Percentiles rank a stretch among this genome's conserved stretches.
Evolutionary conservation across 2,329 filamentous ascomycete genomes (phyloP).

Genomic region (Pestalotiopsis sp.): DNA sequence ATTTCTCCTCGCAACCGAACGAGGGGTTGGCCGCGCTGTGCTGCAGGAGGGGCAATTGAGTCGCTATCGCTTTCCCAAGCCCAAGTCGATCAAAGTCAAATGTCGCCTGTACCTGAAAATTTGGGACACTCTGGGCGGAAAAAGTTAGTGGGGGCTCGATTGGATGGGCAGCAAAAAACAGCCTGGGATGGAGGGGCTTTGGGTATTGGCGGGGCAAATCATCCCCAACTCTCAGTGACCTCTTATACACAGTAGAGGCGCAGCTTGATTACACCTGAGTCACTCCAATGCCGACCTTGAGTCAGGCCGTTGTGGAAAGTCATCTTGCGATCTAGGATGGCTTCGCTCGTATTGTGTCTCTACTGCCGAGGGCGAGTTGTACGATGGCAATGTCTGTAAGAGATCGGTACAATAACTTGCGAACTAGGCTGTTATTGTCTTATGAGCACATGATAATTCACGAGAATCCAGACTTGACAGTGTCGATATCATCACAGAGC

Average conservation of each 20-base stretch:
- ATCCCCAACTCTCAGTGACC: background rate
- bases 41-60: background rate
- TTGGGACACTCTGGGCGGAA: background rate
- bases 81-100: background rate
- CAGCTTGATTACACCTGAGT: background rate
- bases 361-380: background rate
- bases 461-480: too few relatives aligned
- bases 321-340: background rate
- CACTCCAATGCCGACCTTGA: background rate
- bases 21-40: background rate
- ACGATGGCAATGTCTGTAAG: too few relatives aligned
- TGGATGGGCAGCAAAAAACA: background rate
- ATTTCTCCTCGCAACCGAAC: background rate
- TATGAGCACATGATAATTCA: too few relatives aligned
- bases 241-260: background rate
- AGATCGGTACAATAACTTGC: too few relatives aligned
- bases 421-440: too few relatives aligned
- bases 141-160: background rate
- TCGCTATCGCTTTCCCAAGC: background rate
- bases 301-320: background rate
- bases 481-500: background rate
- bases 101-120: background rate
- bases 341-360: background rate
- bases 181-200: background rate
- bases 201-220: constrained; percentile 1